Conservation (phyloP, 768 basidiomycete genomes). For the Naematelia encephala region DNA sequence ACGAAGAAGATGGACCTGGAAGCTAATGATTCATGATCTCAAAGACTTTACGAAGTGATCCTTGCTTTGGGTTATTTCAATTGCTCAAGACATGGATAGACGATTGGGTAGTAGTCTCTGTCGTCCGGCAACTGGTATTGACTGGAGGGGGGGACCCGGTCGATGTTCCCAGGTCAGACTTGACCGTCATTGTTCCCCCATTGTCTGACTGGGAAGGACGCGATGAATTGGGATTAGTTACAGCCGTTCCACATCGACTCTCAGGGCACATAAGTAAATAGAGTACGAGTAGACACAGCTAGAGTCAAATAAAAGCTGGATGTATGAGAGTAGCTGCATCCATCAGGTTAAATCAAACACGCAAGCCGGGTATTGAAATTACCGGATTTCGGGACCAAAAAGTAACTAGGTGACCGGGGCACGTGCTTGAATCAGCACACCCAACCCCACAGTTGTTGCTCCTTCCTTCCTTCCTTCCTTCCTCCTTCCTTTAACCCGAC, state of each 20-base stretch:
- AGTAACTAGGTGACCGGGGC: no score
- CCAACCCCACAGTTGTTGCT: not conserved
- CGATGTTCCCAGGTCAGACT: conserved; percentile 1
- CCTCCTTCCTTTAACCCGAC: not conserved
- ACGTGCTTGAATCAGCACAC: no score
- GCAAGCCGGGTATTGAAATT: no score
- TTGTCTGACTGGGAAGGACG: not conserved
- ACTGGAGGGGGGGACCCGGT: conserved; percentile 9
- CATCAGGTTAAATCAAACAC: no score
- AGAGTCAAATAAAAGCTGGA: no score
- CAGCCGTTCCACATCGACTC: conserved; percentile 10
- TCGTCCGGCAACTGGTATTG: conserved; percentile 22
- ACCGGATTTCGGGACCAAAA: no score
- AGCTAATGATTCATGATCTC: not conserved
- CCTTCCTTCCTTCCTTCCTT: not conserved
- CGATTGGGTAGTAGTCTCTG: conserved; percentile 34
- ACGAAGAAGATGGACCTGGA: not conserved
- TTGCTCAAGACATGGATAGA: conserved; percentile 46
- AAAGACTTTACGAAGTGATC: conserved; percentile 32
- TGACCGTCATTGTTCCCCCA: conserved; percentile 17
- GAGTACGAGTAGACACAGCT: no score
- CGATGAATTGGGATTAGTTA: conserved; percentile 7
- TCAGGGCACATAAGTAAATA: not conserved
- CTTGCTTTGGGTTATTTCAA: conserved; percentile 39
- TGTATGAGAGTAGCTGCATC: no score